A percentile compares a stretch with the other conserved stretches of the same genome.
Evolutionary conservation across 148 eudicot species (phyloP).

Genomic region (Diospyros lotus): DNA sequence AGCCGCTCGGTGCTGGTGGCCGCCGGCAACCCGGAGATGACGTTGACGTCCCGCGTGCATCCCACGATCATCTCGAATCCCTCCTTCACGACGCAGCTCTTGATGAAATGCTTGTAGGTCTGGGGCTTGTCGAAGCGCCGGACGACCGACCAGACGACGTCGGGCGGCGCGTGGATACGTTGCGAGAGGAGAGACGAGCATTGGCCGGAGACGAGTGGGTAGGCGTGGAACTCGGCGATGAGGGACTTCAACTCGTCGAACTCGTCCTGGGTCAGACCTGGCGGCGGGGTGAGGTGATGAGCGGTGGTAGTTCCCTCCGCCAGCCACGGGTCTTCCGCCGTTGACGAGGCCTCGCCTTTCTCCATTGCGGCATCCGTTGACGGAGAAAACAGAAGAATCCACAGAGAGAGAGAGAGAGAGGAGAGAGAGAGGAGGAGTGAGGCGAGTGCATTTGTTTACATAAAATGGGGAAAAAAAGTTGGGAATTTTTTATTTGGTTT

Average conservation of each 20-base stretch:
- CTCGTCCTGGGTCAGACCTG: constrained; percentile 16
- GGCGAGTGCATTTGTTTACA: constrained; percentile 8
- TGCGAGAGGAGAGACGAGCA: constrained; percentile 26
- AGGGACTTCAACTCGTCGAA: constrained; percentile 8
- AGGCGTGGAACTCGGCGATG: constrained; percentile 27
- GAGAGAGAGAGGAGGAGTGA: background rate
- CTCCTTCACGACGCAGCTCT: constrained; percentile 14
- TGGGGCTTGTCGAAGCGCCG: constrained; percentile 30
- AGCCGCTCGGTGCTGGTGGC: constrained; percentile 25
- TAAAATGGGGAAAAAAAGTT: constrained; percentile 1
- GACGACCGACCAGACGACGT: constrained; percentile 19
- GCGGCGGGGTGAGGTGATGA: constrained; percentile 15
- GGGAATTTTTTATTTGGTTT: background rate
- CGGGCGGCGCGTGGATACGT: constrained; percentile 17
- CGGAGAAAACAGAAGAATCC: background rate
- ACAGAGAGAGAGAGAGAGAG: no score
- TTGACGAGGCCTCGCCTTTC: constrained; percentile 9
- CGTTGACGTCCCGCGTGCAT: constrained; percentile 20
- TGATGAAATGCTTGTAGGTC: constrained; percentile 30
- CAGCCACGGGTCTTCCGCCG: background rate
- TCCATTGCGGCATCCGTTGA: background rate
- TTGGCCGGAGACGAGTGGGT: constrained; percentile 14
- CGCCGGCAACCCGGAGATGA: constrained; percentile 31
- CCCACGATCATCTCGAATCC: constrained; percentile 13
- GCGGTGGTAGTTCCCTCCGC: constrained; percentile 7